A percentile compares a stretch with the other conserved stretches of the same genome.
phyloP scores from a whole-genome alignment of 345 rosid genomes.

The Linum tenue region DNA sequence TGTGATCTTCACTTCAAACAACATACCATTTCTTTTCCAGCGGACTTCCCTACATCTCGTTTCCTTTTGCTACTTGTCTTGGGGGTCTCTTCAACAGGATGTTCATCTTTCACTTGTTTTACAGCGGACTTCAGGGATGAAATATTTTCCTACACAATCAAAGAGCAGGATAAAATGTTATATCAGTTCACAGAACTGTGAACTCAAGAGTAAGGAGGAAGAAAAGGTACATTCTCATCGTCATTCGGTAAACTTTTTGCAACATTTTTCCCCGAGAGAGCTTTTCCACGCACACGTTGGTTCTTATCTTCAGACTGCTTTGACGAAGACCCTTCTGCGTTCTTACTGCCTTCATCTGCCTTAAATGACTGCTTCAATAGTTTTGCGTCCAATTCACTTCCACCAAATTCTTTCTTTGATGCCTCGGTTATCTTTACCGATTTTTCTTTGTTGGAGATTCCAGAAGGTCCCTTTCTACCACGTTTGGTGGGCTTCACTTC shows the following conservation, averaged over 20 bases:
- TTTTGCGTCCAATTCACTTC: slow-evolving; percentile 37
- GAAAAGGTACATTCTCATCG: slow-evolving; percentile 38
- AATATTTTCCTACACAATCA: slow-evolving; percentile 34
- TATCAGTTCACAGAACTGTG: slow-evolving; percentile 6
- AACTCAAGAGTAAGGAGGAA: slow-evolving; percentile 8
- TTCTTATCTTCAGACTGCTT: slow-evolving; percentile 46
- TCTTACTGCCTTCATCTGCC: slow-evolving; percentile 31
- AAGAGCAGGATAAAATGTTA: slow-evolving; percentile 5
- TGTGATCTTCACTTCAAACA: background rate
- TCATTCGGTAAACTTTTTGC: slow-evolving; percentile 37
- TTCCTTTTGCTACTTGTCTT: slow-evolving; percentile 51
- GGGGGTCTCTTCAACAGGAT: slow-evolving; percentile 45
- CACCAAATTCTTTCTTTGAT: slow-evolving; percentile 34
- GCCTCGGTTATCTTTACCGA: slow-evolving; percentile 19
- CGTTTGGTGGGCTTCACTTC: slow-evolving; percentile 36
- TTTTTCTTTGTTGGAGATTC: slow-evolving; percentile 31
- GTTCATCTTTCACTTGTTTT: slow-evolving; percentile 40
- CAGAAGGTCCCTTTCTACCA: slow-evolving; percentile 36
- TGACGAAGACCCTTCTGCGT: slow-evolving; percentile 38
- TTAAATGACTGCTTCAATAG: slow-evolving; percentile 34
- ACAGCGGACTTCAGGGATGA: slow-evolving; percentile 45
- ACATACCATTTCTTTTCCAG: slow-evolving; percentile 37
- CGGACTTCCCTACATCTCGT: slow-evolving; percentile 31
- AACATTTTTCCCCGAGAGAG: slow-evolving; percentile 31
- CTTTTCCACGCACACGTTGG: slow-evolving; percentile 38